Evolutionary conservation across 2,329 filamentous ascomycete genomes (phyloP), one percentile per base, ranked within the genome.

Genomic region (Stemphylium lycopersici): DNA sequence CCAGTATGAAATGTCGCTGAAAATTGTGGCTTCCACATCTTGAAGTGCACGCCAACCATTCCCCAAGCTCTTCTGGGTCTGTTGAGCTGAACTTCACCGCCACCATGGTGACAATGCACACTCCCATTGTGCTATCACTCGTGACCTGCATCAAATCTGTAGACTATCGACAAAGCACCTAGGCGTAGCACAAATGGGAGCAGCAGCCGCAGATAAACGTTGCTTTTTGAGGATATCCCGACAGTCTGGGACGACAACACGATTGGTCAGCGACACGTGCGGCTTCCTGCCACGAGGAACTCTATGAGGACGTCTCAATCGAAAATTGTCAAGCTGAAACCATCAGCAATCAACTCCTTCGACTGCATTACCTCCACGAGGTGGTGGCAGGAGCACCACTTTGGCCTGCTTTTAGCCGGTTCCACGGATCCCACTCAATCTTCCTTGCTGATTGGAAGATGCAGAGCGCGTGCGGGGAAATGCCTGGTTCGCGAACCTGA

Each of bases 381-480:
- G 26, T 44, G 43, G 34, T 38, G 26, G 45, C 15, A 38, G 20
- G 16, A 46, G 48, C 40, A 40, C 40, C 43, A 26, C 31, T 39
- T 20, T 43, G 38, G 44, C 15, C 38, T 39, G 46, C 33, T 37
- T 50, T 50, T 47, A 55, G 52, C 52, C 48, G 52, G 48, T 39
- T 18, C 47, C 16, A 45, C 36, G 40, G 12, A 55, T 29, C n/a
- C 47, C 34, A 44, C 40, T 12, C 36, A 41, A 16, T 29, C 24
- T 7, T 31, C 36, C 3, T 45, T 51, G 36, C n/a, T 51, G 47
- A 44, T 51, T 51, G 52, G 52, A 37, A 33, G 31, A 42, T 47
- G 48, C 48, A 51, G 26, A 42, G 41, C 4, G 16, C 47, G 52
- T 55, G 52, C 52, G 52, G 52, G 52, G 52, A 55, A 55, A 55